Base-by-base conservation (phyloP, 352 stramenopile genomes). In the Globisporangium alternatum region DNA sequence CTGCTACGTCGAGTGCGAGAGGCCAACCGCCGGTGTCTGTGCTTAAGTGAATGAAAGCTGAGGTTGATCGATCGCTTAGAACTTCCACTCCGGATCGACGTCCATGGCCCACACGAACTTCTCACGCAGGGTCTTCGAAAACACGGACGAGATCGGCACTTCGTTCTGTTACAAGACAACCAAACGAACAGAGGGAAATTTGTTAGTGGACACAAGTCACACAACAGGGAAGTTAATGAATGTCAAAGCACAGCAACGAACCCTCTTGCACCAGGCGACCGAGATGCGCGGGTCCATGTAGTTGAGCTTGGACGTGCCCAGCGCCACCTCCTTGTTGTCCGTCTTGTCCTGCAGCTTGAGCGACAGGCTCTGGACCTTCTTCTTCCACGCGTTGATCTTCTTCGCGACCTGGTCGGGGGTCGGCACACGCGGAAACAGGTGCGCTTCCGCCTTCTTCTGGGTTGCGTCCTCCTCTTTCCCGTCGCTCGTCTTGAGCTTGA, bases 21-120 rank as follows among this genome's bases (percentile, higher is more conserved):
- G n/a, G 21, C 15, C 25, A 37, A 22, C 28, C 15, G 28, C 28
- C 8, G 54, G 39, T 28, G 25, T 28, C 28, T 37, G 10, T 62
- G 31, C 25, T 28, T 28, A 28, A 28, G 25, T 13, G 31, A 47
- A 12, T 22, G 21, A 13, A 56, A 22, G 51, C 28, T 30, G n/a
- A 17, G 5, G 21, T 30, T 41, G 33, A 19, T 21, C 2, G 33
- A 19, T 21, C 2, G 30, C 33, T 75, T 78, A 95, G 76, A 99
- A 99, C 67, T 96, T 88, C 96, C 96, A 99, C 43, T 98, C 84
- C 7, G 96, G 91, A 45, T 93, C 75, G 37, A 99, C 97, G 66
- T 97, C 96, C 97, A 99, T 99, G 35, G 98, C 96, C 98, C 98
- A 99, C 60, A 99, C 98, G 77, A 99, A 99, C 76, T 99, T 99